phyloP scores from a whole-genome alignment of 495 filamentous ascomycete genomes.

The Aspergillus nanangensis region DNA sequence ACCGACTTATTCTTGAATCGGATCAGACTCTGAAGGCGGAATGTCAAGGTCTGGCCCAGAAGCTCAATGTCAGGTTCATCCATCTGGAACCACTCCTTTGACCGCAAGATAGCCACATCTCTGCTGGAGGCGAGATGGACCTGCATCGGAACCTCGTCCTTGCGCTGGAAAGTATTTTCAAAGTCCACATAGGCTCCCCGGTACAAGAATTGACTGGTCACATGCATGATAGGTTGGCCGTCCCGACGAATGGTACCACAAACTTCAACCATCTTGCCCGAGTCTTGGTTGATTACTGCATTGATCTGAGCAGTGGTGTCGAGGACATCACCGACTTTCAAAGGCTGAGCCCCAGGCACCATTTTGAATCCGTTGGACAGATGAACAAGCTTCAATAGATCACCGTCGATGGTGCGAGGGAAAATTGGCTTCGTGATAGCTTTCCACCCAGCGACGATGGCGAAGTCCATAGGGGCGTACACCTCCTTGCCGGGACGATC shows the following conservation, averaged over 20 bases:
- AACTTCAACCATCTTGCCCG: constrained; percentile 99
- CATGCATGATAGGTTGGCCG: constrained; percentile 91
- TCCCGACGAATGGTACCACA: constrained; percentile 91
- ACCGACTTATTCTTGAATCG: constrained; percentile 93
- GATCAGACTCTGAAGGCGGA: constrained; percentile 87
- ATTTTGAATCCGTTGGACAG: constrained; percentile 96
- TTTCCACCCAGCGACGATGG: constrained; percentile 98
- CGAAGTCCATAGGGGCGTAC: constrained; percentile 97
- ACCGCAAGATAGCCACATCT: constrained; percentile 88
- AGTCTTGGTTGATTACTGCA: constrained; percentile 95
- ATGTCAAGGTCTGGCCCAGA: constrained; percentile 86
- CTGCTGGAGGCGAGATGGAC: constrained; percentile 79
- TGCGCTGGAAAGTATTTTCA: constrained; percentile 97
- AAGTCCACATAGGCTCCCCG: constrained; percentile 88
- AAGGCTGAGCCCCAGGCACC: constrained; percentile 89
- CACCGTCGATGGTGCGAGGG: constrained; percentile 88
- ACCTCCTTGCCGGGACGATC: constrained; percentile 93
- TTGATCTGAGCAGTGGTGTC: constrained; percentile 95
- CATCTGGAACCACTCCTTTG: constrained; percentile 95
- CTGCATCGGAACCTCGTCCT: constrained; percentile 93
- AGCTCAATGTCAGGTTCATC: constrained; percentile 78
- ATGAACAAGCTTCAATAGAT: constrained; percentile 91
- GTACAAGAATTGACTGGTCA: constrained; percentile 96
- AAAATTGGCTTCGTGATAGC: constrained; percentile 99
- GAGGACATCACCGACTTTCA: constrained; percentile 90